Base-by-base conservation (phyloP, 2,329 filamentous ascomycete genomes). In the Fusarium sterilihyphosum region DNA sequence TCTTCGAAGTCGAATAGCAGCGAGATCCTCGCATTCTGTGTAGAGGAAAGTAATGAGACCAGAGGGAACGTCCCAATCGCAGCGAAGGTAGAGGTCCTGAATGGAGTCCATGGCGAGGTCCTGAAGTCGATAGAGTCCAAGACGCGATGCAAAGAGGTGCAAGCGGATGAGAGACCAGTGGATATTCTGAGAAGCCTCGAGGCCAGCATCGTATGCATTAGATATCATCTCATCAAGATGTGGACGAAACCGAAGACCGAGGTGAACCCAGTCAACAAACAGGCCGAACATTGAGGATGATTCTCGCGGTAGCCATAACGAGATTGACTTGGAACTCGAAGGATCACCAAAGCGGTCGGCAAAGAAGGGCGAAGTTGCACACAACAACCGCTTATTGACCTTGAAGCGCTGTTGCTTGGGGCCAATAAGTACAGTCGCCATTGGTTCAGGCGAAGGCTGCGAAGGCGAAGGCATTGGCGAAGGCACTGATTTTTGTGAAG, bases 61-160 rank as follows among this genome's bases (percentile, higher is more conserved):
- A 4, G 87, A 85, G 7, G 86, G 85, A 64, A 90, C 86, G 74
- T 89, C 87, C 88, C 88, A 90, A 83, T 90, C 87, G 77, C 86
- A 85, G 20, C 85, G 84, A 44, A 91, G 86, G 77, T 90, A 90
- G 22, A 91, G 80, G 74, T 91, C 89, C 78, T 90, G 89, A 24
- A 90, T 80, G 43, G 86, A 86, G 73, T 91, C 89, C 85, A 90
- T 90, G 77, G 87, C 85, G 24, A 85, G 80, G 78, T 91, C 89
- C 75, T 91, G 89, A 14, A 90, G 83, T 14, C 83, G 82, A 35
- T 85, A 80, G 8, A 90, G 81, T 56, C 84, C 84, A 73, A 89
- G 84, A 61, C 84, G 82, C 8, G 88, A 85, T 49, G 88, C 89
- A 79, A 90, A 90, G 59, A 91, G 83, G 75, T 91, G 89, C 18